Percentiles rank a stretch among this genome's conserved stretches.
Conservation (phyloP, 495 filamentous ascomycete genomes). For the Cairneyella variabilis region DNA sequence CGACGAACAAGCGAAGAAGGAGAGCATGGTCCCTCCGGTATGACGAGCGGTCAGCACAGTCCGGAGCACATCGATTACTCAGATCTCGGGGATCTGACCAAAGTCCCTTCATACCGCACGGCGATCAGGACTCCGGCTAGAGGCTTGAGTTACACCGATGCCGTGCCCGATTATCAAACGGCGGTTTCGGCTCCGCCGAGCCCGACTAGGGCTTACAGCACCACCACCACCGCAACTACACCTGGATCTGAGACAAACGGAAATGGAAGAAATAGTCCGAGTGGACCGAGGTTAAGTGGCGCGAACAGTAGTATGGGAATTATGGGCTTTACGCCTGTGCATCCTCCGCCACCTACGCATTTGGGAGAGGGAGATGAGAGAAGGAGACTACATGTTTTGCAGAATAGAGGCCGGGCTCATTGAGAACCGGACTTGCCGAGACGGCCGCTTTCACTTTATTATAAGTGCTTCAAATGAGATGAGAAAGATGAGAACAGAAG, state of each 20-base stretch:
- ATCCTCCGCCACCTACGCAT: constrained; percentile 9
- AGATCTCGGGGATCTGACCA: constrained; percentile 60
- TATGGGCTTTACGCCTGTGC: constrained; percentile 21
- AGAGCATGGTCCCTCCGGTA: constrained; percentile 17
- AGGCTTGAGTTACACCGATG: constrained; percentile 36
- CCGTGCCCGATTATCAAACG: constrained; percentile 49
- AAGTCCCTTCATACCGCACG: constrained; percentile 78
- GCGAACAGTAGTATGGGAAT: no score
- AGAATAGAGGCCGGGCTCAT: constrained; percentile 16
- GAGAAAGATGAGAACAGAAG: no score
- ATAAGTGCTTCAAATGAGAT: no score
- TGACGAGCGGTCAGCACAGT: constrained; percentile 48
- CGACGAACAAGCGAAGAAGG: constrained; percentile 62
- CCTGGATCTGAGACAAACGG: background rate
- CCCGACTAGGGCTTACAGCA: constrained; percentile 9
- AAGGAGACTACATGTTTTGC: constrained; percentile 20
- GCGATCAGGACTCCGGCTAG: constrained; percentile 60
- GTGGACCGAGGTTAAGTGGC: no score
- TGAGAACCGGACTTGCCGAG: no score
- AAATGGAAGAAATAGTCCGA: no score
- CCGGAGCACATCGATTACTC: constrained; percentile 61
- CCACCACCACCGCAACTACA: background rate
- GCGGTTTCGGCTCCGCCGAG: constrained; percentile 34
- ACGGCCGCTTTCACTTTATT: no score
- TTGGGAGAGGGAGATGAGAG: constrained; percentile 13